These are phyloP conservation scores for Cryptomeria japonica DNA, from an alignment of 75 land plant genomes.

Conservation along the genomic window DNA sequence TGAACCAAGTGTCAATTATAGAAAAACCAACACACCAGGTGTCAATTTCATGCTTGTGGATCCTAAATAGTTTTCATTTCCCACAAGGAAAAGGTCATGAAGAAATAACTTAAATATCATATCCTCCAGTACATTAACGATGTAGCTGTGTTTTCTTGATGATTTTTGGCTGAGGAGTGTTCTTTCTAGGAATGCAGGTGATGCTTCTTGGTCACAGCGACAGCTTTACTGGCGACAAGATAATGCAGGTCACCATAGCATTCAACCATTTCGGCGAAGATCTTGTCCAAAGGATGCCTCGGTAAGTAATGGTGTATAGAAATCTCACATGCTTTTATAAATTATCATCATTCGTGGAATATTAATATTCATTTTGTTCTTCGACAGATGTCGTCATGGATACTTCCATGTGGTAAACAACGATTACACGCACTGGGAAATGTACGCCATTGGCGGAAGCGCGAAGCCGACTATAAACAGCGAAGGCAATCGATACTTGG, in stretches of 20 bases:
- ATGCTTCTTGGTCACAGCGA: slow-evolving; percentile 63
- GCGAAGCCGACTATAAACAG: slow-evolving; percentile 39
- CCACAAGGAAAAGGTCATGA: no score
- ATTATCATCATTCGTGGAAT: neutral
- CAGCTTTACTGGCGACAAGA: slow-evolving; percentile 15
- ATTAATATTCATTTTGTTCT: neutral
- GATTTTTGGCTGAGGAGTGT: neutral
- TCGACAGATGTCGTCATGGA: slow-evolving; percentile 34
- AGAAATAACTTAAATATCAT: no score
- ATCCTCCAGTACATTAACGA: neutral
- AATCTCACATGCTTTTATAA: neutral
- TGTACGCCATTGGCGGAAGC: slow-evolving; percentile 50
- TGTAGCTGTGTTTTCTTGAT: neutral
- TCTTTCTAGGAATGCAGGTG: slow-evolving; percentile 14
- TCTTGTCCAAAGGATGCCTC: slow-evolving; percentile 63
- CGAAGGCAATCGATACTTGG: slow-evolving; percentile 37
- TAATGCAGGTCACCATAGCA: slow-evolving; percentile 59
- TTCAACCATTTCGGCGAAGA: slow-evolving; percentile 61
- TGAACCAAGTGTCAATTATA: no score
- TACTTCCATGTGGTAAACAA: slow-evolving; percentile 50
- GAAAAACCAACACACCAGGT: no score
- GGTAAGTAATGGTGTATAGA: slow-evolving; percentile 11
- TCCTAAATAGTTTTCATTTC: no score
- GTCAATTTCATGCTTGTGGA: no score
- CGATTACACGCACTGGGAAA: slow-evolving; percentile 29